These are phyloP conservation scores for Syzygium oleosum DNA, from an alignment of 345 rosid genomes.

Conservation along the genomic window DNA sequence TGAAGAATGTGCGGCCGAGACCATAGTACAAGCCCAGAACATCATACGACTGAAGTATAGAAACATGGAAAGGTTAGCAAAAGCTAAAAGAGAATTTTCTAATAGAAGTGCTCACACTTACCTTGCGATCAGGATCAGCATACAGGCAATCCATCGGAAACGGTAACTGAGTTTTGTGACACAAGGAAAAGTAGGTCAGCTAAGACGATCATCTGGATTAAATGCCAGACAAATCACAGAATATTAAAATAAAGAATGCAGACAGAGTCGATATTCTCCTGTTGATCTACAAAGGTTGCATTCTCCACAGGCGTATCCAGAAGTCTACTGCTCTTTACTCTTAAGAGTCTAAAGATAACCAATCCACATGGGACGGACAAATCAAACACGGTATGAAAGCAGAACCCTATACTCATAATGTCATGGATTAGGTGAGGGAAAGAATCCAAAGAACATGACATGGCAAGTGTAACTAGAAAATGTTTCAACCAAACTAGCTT, in stretches of 20 bases:
- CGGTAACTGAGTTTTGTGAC: slow-evolving; percentile 41
- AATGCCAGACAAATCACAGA: neutral
- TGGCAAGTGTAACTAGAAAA: neutral
- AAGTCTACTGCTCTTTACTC: neutral
- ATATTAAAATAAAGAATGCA: neutral
- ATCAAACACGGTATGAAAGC: neutral
- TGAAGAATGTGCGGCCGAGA: slow-evolving; percentile 79
- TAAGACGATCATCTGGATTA: neutral
- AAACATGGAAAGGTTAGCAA: neutral
- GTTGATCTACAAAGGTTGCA: neutral
- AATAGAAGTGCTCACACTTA: slow-evolving; percentile 2
- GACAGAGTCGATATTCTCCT: neutral
- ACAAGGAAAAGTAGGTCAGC: neutral
- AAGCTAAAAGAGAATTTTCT: neutral
- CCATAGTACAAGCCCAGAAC: slow-evolving; percentile 77
- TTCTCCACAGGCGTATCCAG: neutral
- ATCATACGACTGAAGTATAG: slow-evolving; percentile 58
- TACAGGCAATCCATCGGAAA: slow-evolving; percentile 82
- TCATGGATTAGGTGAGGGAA: neutral
- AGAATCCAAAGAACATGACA: neutral
- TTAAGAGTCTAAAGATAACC: neutral
- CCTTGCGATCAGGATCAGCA: slow-evolving; percentile 90
- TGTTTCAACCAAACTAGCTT: neutral
- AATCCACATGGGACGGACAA: neutral
- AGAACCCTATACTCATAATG: neutral